Evolutionary conservation across 2,329 filamentous ascomycete genomes (phyloP), one percentile per base, ranked within the genome.

Genomic region (Aureobasidium sp.): DNA sequence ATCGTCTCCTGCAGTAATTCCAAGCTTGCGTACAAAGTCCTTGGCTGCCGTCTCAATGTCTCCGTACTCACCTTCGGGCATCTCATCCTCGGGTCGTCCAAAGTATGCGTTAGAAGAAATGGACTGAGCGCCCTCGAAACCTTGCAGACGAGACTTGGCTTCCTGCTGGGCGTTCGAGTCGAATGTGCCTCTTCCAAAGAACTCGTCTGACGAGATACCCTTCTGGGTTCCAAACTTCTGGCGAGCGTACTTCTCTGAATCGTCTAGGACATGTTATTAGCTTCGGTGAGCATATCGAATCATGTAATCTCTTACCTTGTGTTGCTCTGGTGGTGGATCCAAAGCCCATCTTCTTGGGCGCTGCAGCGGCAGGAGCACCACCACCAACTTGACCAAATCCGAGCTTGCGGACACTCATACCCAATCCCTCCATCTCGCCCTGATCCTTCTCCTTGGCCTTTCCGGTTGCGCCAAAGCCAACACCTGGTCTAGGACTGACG

Each of bases 31-130:
- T 35, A 97, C 87, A 76, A 97, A 96, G 75, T 99, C 94, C 79
- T 94, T 96, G 63, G 94, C 94, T 0, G 91, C 91, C n/a, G 80
- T 82, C 77, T 99, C 94, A 63, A 99, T 79, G 70, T 97, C 92
- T 50, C 92, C 91, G 67, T 96, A 97, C 49, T 83, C 79, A 27
- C 73, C 74, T 39, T 72, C 70, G 47, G 90, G 90, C 65, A 92
- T 90, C 11, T 76, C 80, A 1, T 75, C 72, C 72, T 99, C 94
- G 2, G 91, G 88, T 57, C 93, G 88, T 64, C 94, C 94, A 74
- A 99, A 99, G 81, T 97, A 99, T 61, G 91, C 91, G 75, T 97
- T 99, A 63, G 90, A 96, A 7, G 92, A 97, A 74, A 99, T 99
- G 67, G 91, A 79, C 1, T 86, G 87, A 12, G 94, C 92, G 48